Conservation (phyloP, 768 basidiomycete genomes). For the Tulasnella sp. region DNA sequence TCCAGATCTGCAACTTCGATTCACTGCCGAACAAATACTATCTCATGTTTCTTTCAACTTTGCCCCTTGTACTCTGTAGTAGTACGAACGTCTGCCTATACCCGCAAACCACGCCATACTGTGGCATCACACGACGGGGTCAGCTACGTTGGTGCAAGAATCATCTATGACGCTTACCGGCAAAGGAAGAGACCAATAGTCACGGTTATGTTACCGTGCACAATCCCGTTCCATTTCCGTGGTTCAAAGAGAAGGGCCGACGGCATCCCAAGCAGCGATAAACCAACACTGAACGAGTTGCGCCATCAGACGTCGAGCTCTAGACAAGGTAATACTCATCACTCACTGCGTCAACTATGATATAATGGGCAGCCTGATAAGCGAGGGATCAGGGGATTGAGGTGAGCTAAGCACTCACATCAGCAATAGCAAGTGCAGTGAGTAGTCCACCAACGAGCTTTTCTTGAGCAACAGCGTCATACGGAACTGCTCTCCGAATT, state of each 20-base stretch:
- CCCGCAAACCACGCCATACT: slow-evolving; percentile 58
- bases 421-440: slow-evolving; percentile 61
- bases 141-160: slow-evolving; percentile 14
- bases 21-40: background rate
- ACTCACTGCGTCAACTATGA: slow-evolving; percentile 60
- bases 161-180: slow-evolving; percentile 45
- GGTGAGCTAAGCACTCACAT: slow-evolving; percentile 48
- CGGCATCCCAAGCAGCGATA: slow-evolving; percentile 59
- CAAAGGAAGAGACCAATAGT: slow-evolving; percentile 53
- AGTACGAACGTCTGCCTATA: slow-evolving; percentile 37
- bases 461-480: slow-evolving; percentile 42
- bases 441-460: slow-evolving; percentile 62
- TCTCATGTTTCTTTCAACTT: background rate
- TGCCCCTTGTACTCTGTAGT: slow-evolving; percentile 37
- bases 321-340: slow-evolving; percentile 25
- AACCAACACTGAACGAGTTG: slow-evolving; percentile 48
- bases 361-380: slow-evolving; percentile 9
- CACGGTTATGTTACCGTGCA: slow-evolving; percentile 72
- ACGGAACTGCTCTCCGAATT: slow-evolving; percentile 55
- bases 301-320: slow-evolving; percentile 20
- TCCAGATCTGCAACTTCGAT: background rate
- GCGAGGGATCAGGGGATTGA: background rate
- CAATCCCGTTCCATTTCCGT: slow-evolving; percentile 62
- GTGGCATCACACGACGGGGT: slow-evolving; percentile 1
- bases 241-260: slow-evolving; percentile 50